A percentile compares a stretch with the other conserved stretches of the same genome.
Conservation (phyloP, 306 rosid species). For the Lathyrus sativus region DNA sequence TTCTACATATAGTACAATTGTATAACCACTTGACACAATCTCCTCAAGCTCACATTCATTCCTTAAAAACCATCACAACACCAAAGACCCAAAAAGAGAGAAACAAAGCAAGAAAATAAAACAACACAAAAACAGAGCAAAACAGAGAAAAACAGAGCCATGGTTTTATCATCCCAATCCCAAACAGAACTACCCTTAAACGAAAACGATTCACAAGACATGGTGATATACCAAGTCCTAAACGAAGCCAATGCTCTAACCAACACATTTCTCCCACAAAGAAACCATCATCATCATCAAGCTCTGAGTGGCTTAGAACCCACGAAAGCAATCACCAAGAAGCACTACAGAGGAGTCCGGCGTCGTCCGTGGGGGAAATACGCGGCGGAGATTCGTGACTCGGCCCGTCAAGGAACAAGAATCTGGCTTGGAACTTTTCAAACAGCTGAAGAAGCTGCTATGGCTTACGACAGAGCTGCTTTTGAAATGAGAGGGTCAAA, state of each 20-base stretch:
- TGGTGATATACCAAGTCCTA: constrained; percentile 82
- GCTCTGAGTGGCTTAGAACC: constrained; percentile 39
- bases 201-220: constrained; percentile 89
- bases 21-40: constrained; percentile 13
- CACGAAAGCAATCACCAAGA: constrained; percentile 48
- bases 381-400: constrained; percentile 92
- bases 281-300: constrained; percentile 41
- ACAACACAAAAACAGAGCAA: neutral
- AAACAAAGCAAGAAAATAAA: no score
- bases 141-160: neutral
- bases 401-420: constrained; percentile 66
- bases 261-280: constrained; percentile 36
- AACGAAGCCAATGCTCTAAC: constrained; percentile 53
- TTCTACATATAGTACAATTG: constrained; percentile 26
- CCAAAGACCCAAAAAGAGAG: neutral
- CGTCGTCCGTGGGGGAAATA: constrained; percentile 91
- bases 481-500: constrained; percentile 76
- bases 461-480: constrained; percentile 88
- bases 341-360: constrained; percentile 87
- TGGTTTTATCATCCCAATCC: constrained; percentile 55
- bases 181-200: constrained; percentile 75
- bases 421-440: constrained; percentile 86
- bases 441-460: constrained; percentile 89
- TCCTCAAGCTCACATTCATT: constrained; percentile 35
- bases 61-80: neutral